phyloP scores from a whole-genome alignment of 2,329 filamentous ascomycete species.

The Xenoacremonium recifei region DNA sequence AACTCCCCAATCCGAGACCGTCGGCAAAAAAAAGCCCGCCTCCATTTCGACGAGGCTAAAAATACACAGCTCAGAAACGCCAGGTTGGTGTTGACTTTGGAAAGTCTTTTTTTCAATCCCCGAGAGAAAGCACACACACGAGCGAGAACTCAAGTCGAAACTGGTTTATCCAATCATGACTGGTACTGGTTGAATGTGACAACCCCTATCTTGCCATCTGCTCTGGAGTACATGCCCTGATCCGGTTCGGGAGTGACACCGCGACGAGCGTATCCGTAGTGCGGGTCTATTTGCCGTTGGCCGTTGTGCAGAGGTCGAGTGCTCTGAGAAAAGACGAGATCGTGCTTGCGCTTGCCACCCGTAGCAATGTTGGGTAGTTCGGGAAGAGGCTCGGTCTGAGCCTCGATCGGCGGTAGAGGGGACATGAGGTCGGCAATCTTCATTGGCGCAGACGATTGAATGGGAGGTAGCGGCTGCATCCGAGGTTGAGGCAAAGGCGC shows the following conservation, averaged over 20 bases:
- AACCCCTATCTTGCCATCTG: constrained; percentile 31
- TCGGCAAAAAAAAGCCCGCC: constrained; percentile 21
- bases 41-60: constrained; percentile 16
- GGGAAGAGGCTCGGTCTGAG: constrained; percentile 29
- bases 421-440: constrained; percentile 36
- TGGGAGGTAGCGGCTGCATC: constrained; percentile 10
- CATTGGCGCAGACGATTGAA: constrained; percentile 34
- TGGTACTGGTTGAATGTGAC: constrained; percentile 31
- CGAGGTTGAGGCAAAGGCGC: constrained; percentile 22
- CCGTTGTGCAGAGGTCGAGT: constrained; percentile 35
- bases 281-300: constrained; percentile 34
- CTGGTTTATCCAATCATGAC: constrained; percentile 9
- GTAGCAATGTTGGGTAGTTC: constrained; percentile 24
- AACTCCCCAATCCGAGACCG: constrained; percentile 24
- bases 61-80: constrained; percentile 26
- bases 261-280: constrained; percentile 23
- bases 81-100: constrained; percentile 12
- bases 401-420: constrained; percentile 34
- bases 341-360: constrained; percentile 38
- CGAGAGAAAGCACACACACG: not conserved
- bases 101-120: constrained; percentile 6
- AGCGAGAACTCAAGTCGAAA: no score
- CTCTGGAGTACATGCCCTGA: constrained; percentile 33
- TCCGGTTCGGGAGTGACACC: constrained; percentile 27
- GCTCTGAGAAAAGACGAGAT: constrained; percentile 32